Evolutionary conservation across 768 basidiomycete genomes (phyloP).

Genomic region (Phlebiopsis flavidoalba): DNA sequence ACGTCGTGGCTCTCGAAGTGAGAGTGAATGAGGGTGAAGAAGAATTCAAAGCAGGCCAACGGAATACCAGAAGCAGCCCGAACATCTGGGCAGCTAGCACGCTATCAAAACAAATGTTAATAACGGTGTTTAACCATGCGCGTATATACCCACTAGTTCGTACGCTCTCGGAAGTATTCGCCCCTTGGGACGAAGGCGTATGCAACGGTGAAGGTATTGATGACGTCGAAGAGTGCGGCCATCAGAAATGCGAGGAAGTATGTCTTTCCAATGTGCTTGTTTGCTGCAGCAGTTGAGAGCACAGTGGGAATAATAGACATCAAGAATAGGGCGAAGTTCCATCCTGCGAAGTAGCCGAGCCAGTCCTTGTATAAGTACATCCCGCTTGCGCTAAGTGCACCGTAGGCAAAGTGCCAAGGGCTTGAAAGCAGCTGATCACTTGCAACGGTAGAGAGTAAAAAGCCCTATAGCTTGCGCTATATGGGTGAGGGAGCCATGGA

Average conservation of each 20-base stretch:
- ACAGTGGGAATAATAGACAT: constrained; percentile 58
- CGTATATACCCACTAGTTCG: constrained; percentile 59
- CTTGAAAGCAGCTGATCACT: constrained; percentile 23
- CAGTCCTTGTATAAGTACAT: constrained; percentile 63
- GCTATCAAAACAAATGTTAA: constrained; percentile 25
- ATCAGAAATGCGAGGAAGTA: constrained; percentile 55
- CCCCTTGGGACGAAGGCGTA: constrained; percentile 90
- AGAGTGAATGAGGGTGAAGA: constrained; percentile 4
- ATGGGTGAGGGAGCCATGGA: constrained; percentile 67
- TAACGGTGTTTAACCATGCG: neutral
- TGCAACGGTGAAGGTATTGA: constrained; percentile 79
- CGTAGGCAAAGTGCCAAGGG: constrained; percentile 51
- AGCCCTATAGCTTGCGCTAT: constrained; percentile 57
- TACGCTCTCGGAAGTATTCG: constrained; percentile 67
- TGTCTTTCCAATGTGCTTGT: constrained; percentile 34
- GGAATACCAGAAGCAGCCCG: constrained; percentile 45
- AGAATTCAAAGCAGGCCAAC: constrained; percentile 26
- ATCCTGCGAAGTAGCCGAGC: constrained; percentile 65
- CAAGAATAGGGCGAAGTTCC: constrained; percentile 56
- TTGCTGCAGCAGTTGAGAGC: constrained; percentile 41
- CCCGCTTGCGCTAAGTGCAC: constrained; percentile 44
- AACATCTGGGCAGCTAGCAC: constrained; percentile 50
- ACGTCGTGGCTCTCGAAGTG: constrained; percentile 4
- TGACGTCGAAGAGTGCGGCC: constrained; percentile 58
- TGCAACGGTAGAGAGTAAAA: constrained; percentile 31